Conservation (phyloP, 2,329 filamentous ascomycete species). For the Fusarium coffeatum region DNA sequence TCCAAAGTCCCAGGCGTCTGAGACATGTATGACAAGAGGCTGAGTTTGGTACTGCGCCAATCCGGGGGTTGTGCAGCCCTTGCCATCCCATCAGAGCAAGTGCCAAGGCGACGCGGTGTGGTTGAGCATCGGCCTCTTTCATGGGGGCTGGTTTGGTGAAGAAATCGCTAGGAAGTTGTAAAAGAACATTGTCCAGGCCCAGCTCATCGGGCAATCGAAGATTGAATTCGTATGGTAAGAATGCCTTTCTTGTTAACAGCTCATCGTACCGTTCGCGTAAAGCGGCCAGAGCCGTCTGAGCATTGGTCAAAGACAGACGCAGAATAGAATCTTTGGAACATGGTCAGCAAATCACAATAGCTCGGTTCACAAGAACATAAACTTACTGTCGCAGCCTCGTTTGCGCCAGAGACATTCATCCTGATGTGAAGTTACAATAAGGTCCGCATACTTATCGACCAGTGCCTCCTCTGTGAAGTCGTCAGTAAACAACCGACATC, state of each 20-base stretch:
- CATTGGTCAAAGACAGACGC: slow-evolving; percentile 72
- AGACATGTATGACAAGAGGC: slow-evolving; percentile 88
- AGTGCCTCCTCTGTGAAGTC: slow-evolving; percentile 67
- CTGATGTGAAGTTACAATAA: slow-evolving; percentile 80
- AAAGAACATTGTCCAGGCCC: slow-evolving; percentile 62
- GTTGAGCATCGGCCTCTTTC: slow-evolving; percentile 44
- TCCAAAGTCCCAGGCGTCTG: slow-evolving; percentile 89
- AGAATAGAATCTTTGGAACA: slow-evolving; percentile 65
- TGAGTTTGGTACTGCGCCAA: slow-evolving; percentile 75
- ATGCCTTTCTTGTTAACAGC: slow-evolving; percentile 63
- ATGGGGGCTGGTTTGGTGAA: slow-evolving; percentile 59
- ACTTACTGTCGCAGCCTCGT: slow-evolving; percentile 84
- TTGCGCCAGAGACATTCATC: slow-evolving; percentile 88
- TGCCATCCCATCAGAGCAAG: slow-evolving; percentile 83
- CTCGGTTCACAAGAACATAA: no score
- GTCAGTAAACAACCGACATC: slow-evolving; percentile 34
- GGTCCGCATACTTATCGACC: slow-evolving; percentile 78
- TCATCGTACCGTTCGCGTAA: slow-evolving; percentile 75
- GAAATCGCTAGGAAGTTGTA: slow-evolving; percentile 65
- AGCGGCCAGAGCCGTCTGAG: slow-evolving; percentile 66
- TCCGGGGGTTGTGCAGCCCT: slow-evolving; percentile 65
- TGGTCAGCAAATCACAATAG: slow-evolving; percentile 40
- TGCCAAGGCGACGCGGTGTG: slow-evolving; percentile 72
- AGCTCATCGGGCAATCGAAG: slow-evolving; percentile 66
- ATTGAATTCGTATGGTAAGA: slow-evolving; percentile 72